Percentiles rank a stretch among this genome's conserved stretches.
These are phyloP conservation scores for Erodium maritimum DNA, from an alignment of 345 rosid species.

Conservation along the genomic window DNA sequence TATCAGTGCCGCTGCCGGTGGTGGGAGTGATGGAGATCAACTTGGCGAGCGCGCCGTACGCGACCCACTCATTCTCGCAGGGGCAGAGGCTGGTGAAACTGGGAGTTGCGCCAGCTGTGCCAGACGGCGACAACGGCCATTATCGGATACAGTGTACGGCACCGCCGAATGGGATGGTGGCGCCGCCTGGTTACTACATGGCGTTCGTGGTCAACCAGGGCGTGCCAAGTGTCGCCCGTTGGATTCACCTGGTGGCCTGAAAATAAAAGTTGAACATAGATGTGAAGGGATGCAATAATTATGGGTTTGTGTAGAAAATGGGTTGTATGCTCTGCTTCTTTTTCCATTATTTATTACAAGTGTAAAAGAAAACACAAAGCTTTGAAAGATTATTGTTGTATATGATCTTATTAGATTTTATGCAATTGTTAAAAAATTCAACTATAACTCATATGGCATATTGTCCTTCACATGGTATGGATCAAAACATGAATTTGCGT, in stretches of 20 bases:
- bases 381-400: too few species aligned
- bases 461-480: too few species aligned
- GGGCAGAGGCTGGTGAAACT: slow-evolving; percentile 74
- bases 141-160: slow-evolving; percentile 60
- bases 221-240: slow-evolving; percentile 77
- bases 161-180: slow-evolving; percentile 57
- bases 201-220: slow-evolving; percentile 74
- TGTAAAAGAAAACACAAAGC: too few species aligned
- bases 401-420: too few species aligned
- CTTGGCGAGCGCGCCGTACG: slow-evolving; percentile 58
- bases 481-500: too few species aligned
- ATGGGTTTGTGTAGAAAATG: too few species aligned
- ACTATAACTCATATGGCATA: too few species aligned
- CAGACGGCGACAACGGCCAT: slow-evolving; percentile 24
- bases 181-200: slow-evolving; percentile 93
- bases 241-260: slow-evolving; percentile 53
- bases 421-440: too few species aligned
- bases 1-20: slow-evolving; percentile 55
- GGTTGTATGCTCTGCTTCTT: too few species aligned
- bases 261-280: too few species aligned
- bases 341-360: too few species aligned
- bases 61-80: slow-evolving; percentile 80
- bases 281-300: too few species aligned
- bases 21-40: slow-evolving; percentile 58
- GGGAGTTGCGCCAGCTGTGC: slow-evolving; percentile 40